A percentile compares a stretch with the other conserved stretches of the same genome.
Evolutionary conservation across 805 yeast genomes (phyloP).

Genomic region (Wickerhamiella brachini): DNA sequence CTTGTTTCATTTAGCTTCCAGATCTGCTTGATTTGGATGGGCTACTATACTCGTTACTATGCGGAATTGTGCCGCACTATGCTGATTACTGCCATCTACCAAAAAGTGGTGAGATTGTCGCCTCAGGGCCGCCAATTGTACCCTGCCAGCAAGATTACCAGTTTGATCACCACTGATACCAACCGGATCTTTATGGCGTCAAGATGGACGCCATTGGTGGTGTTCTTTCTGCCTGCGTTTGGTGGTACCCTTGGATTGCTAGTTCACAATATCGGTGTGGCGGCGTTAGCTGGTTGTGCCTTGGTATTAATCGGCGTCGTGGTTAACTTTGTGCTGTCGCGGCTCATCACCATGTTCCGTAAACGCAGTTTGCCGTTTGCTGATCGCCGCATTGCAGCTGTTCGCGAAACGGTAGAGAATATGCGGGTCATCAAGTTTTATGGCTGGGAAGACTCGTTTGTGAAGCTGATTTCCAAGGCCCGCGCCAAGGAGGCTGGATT

Average conservation of each 20-base stretch:
- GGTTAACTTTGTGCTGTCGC: slow-evolving; percentile 35
- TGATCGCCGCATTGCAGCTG: slow-evolving; percentile 59
- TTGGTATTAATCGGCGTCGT: slow-evolving; percentile 28
- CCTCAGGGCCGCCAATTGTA: slow-evolving; percentile 42
- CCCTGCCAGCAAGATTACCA: slow-evolving; percentile 60
- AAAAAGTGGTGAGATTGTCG: slow-evolving; percentile 51
- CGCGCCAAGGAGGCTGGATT: slow-evolving; percentile 49
- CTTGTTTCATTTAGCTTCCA: slow-evolving; percentile 38
- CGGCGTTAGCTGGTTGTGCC: slow-evolving; percentile 59
- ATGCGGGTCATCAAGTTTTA: slow-evolving; percentile 76
- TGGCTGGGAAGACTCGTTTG: slow-evolving; percentile 83
- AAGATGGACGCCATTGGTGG: slow-evolving; percentile 14
- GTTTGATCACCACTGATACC: slow-evolving; percentile 68
- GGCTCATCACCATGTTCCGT: slow-evolving; percentile 41
- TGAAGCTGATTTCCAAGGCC: slow-evolving; percentile 36
- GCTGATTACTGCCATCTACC: slow-evolving; percentile 38
- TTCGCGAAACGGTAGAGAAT: slow-evolving; percentile 66
- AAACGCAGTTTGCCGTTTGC: slow-evolving; percentile 47
- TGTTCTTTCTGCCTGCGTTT: slow-evolving; percentile 13
- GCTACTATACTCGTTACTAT: slow-evolving; percentile 37
- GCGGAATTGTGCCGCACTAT: slow-evolving; percentile 65
- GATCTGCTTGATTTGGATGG: slow-evolving; percentile 44
- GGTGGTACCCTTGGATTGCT: slow-evolving; percentile 47
- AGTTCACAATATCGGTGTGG: slow-evolving; percentile 53
- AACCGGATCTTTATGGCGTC: slow-evolving; percentile 53